phyloP scores from a whole-genome alignment of 1,284 basidiomycete species.

The Puccinia hordei region DNA sequence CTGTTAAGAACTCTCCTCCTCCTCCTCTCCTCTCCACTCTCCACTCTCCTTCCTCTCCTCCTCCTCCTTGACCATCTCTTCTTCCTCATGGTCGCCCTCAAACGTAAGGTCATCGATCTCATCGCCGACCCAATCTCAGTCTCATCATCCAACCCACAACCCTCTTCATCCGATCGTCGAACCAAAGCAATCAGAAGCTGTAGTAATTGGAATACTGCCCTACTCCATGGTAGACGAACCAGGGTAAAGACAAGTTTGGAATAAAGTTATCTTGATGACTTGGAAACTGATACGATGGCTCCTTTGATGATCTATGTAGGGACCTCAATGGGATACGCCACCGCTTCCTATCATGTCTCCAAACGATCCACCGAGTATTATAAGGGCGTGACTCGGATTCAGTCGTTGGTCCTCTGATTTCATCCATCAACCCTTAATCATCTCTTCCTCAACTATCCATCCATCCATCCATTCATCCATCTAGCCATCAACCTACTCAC shows the following conservation, averaged over 20 bases:
- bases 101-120: neutral
- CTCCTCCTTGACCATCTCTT: neutral
- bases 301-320: too few species aligned
- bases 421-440: too few species aligned
- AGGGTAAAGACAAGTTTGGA: too few species aligned
- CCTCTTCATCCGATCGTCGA: conserved; percentile 23
- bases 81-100: neutral
- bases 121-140: neutral
- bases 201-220: conserved; percentile 33
- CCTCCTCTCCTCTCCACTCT: too few species aligned
- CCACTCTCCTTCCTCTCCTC: too few species aligned
- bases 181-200: conserved; percentile 31
- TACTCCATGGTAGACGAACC: conserved; percentile 45
- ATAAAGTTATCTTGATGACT: too few species aligned
- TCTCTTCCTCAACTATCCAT: too few species aligned
- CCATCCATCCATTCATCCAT: neutral
- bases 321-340: conserved; percentile 42
- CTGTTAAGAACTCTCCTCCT: too few species aligned
- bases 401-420: too few species aligned
- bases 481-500: neutral
- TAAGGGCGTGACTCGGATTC: conserved; percentile 33
- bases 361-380: conserved; percentile 12
- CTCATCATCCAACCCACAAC: conserved; percentile 1
- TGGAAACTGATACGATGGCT: too few species aligned
- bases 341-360: conserved; percentile 34